phyloP scores from a whole-genome alignment of 169 alveolate genomes.

The Babesia bigemina region DNA sequence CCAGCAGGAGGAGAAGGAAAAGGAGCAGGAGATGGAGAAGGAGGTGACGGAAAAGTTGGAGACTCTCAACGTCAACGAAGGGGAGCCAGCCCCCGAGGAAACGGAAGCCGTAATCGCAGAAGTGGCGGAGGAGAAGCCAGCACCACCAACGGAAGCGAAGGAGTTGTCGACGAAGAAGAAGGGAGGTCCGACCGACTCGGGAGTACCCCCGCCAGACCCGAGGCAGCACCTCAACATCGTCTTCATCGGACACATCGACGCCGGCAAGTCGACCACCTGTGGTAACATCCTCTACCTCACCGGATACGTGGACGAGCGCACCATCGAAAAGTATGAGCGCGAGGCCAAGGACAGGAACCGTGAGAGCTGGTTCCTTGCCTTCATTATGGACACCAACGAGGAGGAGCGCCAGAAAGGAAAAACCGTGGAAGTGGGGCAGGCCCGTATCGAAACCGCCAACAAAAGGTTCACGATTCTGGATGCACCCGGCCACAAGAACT shows the following conservation, averaged over 20 bases:
- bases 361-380: conserved; percentile 99
- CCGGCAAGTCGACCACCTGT: conserved; percentile 99
- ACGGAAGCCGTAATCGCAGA: conserved; percentile 21
- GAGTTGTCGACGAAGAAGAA: conserved; percentile 29
- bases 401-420: conserved; percentile 98
- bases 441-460: conserved; percentile 90
- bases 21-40: conserved; percentile 32
- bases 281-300: conserved; percentile 89
- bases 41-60: conserved; percentile 12
- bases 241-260: conserved; percentile 99
- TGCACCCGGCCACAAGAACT: conserved; percentile 99
- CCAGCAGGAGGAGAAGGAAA: conserved; percentile 20
- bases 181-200: conserved; percentile 24
- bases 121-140: conserved; percentile 7
- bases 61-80: conserved; percentile 15
- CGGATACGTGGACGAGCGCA: conserved; percentile 95
- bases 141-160: not conserved
- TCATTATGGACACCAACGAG: conserved; percentile 98
- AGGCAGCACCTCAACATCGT: conserved; percentile 93
- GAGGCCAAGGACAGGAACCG: conserved; percentile 98
- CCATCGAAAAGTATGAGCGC: conserved; percentile 94
- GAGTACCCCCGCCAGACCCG: conserved; percentile 79
- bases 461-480: conserved; percentile 97
- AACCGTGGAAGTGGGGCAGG: conserved; percentile 99
- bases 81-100: not conserved